A percentile compares a stretch with the other conserved stretches of the same genome.
phyloP scores from a whole-genome alignment of 768 basidiomycete genomes.

The Dioszegia aurantiaca region DNA sequence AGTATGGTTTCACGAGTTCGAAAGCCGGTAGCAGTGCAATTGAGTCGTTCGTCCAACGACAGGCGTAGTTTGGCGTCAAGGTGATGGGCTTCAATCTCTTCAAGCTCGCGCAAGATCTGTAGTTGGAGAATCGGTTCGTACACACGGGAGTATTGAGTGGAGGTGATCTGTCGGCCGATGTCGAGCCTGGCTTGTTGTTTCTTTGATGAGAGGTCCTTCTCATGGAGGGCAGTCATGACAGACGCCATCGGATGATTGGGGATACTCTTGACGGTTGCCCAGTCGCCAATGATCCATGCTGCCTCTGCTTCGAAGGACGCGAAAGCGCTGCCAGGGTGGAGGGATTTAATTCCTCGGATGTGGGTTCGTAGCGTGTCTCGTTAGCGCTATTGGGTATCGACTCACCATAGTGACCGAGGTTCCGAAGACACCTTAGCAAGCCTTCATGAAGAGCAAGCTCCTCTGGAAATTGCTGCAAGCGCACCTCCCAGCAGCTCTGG shows the following conservation, averaged over 20 bases:
- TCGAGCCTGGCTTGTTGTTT: constrained; percentile 60
- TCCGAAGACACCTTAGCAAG: constrained; percentile 81
- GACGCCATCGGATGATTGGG: constrained; percentile 63
- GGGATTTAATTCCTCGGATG: constrained; percentile 78
- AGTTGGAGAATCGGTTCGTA: constrained; percentile 83
- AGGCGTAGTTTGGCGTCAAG: constrained; percentile 52
- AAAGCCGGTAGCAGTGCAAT: constrained; percentile 80
- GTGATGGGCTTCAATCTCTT: constrained; percentile 54
- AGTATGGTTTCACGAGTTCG: constrained; percentile 81
- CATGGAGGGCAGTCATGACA: constrained; percentile 74
- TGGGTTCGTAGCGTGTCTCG: constrained; percentile 87
- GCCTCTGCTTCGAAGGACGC: constrained; percentile 86
- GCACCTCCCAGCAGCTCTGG: constrained; percentile 98
- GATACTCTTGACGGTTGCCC: constrained; percentile 72
- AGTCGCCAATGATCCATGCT: constrained; percentile 93
- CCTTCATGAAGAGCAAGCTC: constrained; percentile 86
- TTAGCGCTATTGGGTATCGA: constrained; percentile 17
- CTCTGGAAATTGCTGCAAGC: constrained; percentile 82
- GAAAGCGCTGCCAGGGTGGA: constrained; percentile 80
- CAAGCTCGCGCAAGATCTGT: constrained; percentile 81
- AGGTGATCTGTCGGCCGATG: constrained; percentile 75
- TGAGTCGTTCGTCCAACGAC: constrained; percentile 55
- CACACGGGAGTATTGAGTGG: constrained; percentile 75
- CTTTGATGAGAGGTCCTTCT: constrained; percentile 51
- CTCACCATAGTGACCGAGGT: constrained; percentile 94